Base-by-base conservation (phyloP, 176 grass and related monocot genomes). In the Triticum dicoccoides region DNA sequence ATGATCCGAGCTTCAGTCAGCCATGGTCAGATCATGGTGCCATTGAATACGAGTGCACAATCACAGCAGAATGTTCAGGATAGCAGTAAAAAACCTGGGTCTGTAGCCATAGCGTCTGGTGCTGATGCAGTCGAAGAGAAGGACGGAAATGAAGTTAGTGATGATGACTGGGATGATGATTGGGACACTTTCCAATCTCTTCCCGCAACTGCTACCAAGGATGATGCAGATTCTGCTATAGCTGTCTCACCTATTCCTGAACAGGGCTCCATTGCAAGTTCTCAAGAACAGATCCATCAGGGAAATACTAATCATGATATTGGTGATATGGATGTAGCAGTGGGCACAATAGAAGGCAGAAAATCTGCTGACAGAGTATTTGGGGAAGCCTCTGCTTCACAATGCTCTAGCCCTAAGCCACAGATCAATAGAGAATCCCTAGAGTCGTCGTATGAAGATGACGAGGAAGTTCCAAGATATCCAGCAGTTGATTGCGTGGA, bases 181-280 rank as follows among this genome's bases (percentile, higher is more conserved):
- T 96, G 93, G 97, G 90, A 99, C 86, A 63, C 82, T 70, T 99
- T 99, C 34, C 97, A 99, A 85, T 99, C 94, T 83, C 90, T 93
- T 86, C 90, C 94, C 25, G 90, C 90, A 77, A 88, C 52, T 91
- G 80, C 69, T 82, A 54, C 23, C 24, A 80, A 75, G 44, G 73
- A 83, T 81, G 35, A 25, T 69, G 33, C 35, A 77, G 73, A 87
- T 63, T 91, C 85, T 73, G 73, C 64, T 65, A 51, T 13, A 80
- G 35, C 27, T 90, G 82, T 66, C 82, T 90, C 79, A 80, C 23
- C 73, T 67, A 33, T 83, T 14, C 61, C 81, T 25, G 80, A 66
- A 23, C 80, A 78, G 21, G 71, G 24, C 4, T 75, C 61, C 73
- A 37, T 71, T 62, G 74, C 58, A 86, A 74, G 72, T 92, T 62